Evolutionary conservation across 768 basidiomycete species (phyloP).

Genomic region (Amanita fuliginea): DNA sequence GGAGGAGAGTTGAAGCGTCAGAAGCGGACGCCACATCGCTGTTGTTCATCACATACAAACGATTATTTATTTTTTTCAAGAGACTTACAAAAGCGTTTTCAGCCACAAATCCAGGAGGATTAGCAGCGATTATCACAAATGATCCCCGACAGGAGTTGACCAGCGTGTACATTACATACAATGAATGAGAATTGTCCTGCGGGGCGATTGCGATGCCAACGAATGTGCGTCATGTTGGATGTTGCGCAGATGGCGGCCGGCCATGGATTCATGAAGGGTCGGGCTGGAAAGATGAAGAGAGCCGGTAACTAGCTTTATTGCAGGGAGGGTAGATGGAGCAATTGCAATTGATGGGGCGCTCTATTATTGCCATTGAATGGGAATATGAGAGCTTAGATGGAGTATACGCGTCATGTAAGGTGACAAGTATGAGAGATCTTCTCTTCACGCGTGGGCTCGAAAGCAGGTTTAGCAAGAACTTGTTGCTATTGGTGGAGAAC

Average conservation of each 20-base stretch:
- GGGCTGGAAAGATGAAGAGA: not conserved
- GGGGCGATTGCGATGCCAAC: not conserved
- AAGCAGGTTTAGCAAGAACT: not conserved
- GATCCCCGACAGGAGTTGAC: not conserved
- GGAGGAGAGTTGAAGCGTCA: not conserved
- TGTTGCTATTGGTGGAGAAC: not conserved
- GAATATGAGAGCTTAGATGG: not conserved
- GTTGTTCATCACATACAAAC: not conserved
- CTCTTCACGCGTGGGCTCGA: not conserved
- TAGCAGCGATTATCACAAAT: not conserved
- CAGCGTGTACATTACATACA: not conserved
- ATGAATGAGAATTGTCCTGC: not conserved
- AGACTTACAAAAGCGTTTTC: too few species aligned
- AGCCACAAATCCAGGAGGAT: slow-evolving; percentile 1
- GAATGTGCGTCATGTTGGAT: too few species aligned
- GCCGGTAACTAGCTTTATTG: not conserved
- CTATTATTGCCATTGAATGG: slow-evolving; percentile 3
- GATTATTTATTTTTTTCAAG: not conserved
- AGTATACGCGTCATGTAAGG: not conserved
- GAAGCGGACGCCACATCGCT: not conserved
- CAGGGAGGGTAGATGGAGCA: not conserved
- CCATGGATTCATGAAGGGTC: too few species aligned
- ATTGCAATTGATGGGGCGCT: not conserved
- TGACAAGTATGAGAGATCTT: not conserved
- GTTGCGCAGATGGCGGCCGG: too few species aligned